Base-by-base conservation (phyloP, 75 land plant species). In the Cunninghamia lanceolata region DNA sequence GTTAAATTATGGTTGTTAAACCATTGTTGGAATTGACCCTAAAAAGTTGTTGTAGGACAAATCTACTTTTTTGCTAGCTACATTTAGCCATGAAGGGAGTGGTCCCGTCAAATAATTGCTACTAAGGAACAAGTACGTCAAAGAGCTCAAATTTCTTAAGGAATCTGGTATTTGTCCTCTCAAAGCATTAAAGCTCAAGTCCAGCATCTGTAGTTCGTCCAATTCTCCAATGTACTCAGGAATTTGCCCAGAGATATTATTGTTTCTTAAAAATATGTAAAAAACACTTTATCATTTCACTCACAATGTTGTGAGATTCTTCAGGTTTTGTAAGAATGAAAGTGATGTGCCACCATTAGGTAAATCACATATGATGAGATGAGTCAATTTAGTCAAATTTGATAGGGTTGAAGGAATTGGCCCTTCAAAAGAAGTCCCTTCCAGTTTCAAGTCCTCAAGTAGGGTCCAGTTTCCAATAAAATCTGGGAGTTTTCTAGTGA, bases 401-500 rank as follows among this genome's bases (percentile, higher is more conserved):
- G 91, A 90, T 70, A 92, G 84, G 83, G 74, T 84, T 30, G 90
- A 83, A 85, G 94, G 94, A 50, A 92, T 88, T 28, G 94, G 94
- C 71, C 94, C 94, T 84, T 86, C 88, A 19, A 90, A 81, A 87
- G 87, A 89, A 86, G 86, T 59, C 25, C 92, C 90, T 25, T 90
- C 88, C 19, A 92, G 86, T 30, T 90, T 89, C 91, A 91, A 66
- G 88, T 89, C 89, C 43, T 88, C 71, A 85, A 92, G 82, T 30
- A 88, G 47, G 21, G 68, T 85, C 93, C 93, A 92, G 38, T 86
- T 90, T 9, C 87, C 56, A 25, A 92, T 92, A 87, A 90, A 85
- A 53, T 83, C 82, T 47, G 93, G 93, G 83, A 92, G 86, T 78
- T 82, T 90, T 38, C 93, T 84, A n/a, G n/a, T n/a, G n/a, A n/a